Base-by-base conservation (phyloP, 495 filamentous ascomycete genomes). In the Bryoglossum gracile region DNA sequence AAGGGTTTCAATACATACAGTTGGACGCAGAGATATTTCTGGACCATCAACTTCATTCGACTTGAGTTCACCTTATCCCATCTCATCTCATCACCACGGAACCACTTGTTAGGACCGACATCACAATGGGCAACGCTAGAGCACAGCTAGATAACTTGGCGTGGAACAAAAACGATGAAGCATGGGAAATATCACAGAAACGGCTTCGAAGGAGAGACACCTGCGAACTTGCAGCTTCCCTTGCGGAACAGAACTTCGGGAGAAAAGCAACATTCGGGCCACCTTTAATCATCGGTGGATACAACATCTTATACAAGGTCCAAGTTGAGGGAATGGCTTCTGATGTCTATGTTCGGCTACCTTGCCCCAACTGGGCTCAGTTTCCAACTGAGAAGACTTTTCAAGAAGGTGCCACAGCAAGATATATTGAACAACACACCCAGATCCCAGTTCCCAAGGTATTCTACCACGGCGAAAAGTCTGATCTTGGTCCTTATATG, bases 401-500 rank as follows among this genome's bases (percentile, higher is more conserved):
- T 4, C 62, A 59, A 32, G 71, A 77, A 41, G 68, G 67, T 14
- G 66, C 66, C 16, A 62, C 65, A 10, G 69, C 72, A 62, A 60
- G 65, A 17, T 74, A 57, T 46, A 43, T 76, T 35, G 41, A 46
- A 11, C 57, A 63, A 9, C 53, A 65, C 22, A 72, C 69, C 13
- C 62, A 60, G 3, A 66, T 76, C 23, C 69, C 64, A 0, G 53
- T 73, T 9, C 65, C 71, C 10, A 55, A 51, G 35, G 40, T 73
- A 28, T 60, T 65, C 14, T 57, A 64, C 43, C 34, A 53, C 21
- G 50, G 48, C 23, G 22, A 4, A 26, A 18, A 41, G 46, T 55
- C 60, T n/a, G 38, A 54, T 8, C 51, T 73, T 34, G 63, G 68
- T 4, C 69, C 72, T 1, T 76, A 71, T 54, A 68, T 75, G 28